Base-by-base conservation (phyloP, 2,329 filamentous ascomycete genomes). In the Cryoendolithus antarcticus region DNA sequence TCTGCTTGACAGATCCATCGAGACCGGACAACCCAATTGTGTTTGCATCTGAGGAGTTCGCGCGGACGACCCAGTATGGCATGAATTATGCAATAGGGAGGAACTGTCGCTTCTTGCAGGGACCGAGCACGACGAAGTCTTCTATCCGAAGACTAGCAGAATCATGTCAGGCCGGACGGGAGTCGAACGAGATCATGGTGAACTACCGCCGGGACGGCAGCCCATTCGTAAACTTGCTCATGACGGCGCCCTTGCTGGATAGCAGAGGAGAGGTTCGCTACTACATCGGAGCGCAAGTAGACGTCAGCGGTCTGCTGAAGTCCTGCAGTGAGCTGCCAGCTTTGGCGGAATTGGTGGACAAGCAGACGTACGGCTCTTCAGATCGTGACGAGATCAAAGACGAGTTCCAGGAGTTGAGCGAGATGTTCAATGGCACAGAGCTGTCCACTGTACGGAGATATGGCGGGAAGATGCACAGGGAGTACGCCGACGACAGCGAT, bases 51-150 rank as follows among this genome's bases (percentile, higher is more conserved):
- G 77, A 84, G 67, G 80, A 83, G 57, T 86, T 85, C 49, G 73
- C 83, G 48, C 70, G 74, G 35, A 82, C 79, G 4, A 86, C 80
- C 0, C 79, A 86, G 47, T 86, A 86, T 52, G 80, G 80, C 3
- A 75, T 82, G 62, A 71, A 69, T 40, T 84, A 86, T 53, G 73
- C 77, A 3, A 72, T 88, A 11, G 82, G 82, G 0, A 74, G 80
- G 27, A 88, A 88, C 46, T 86, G 82, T 50, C 75, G 82, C 6
- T 86, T 88, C 50, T 69, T 88, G 2, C 82, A 86, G 56, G 82
- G 83, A 0, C 81, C 81, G 0, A 74, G 72, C 49, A 86, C 82
- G 4, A 80, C 80, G 46, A 66, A 65, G 0, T 69, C 71, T 44
- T 81, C 76, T 37, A 66, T 82, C 0, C 61, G 66, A 39, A 67